Conservation (phyloP, 2,329 filamentous ascomycete genomes). For the Neopestalotiopsis rosae region DNA sequence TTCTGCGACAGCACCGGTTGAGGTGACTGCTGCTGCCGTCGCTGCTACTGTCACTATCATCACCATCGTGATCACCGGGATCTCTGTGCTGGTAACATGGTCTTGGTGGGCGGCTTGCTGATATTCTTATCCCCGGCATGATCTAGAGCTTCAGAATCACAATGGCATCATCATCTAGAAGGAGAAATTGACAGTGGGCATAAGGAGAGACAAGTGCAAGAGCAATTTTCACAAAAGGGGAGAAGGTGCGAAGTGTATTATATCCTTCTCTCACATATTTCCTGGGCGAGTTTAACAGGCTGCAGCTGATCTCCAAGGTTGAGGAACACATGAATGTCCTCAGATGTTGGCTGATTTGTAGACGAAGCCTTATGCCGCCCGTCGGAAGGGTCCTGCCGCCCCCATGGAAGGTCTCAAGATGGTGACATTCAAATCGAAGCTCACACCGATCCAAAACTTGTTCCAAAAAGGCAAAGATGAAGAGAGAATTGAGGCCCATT, state of each 20-base stretch:
- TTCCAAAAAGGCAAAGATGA: not conserved
- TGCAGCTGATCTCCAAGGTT: not conserved
- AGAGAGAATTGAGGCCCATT: not conserved
- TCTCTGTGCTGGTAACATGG: not conserved
- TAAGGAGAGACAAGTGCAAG: not conserved
- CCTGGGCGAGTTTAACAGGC: not conserved
- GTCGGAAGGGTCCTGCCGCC: no score
- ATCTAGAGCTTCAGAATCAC: not conserved
- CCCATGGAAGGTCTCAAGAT: no score
- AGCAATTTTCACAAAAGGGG: accelerated
- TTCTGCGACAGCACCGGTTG: not conserved
- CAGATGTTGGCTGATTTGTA: no score
- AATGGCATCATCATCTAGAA: not conserved
- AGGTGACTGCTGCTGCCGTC: not conserved
- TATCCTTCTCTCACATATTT: not conserved
- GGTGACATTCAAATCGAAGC: no score
- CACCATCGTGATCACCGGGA: not conserved
- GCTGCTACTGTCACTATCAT: not conserved
- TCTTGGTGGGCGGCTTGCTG: not conserved
- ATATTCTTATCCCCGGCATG: not conserved
- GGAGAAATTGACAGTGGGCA: not conserved
- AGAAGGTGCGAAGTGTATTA: not conserved
- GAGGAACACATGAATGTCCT: no score
- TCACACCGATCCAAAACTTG: no score
- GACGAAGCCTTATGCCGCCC: no score